A percentile compares a stretch with the other conserved stretches of the same genome.
These are phyloP conservation scores for Lentinula edodes DNA, from an alignment of 768 basidiomycete genomes.

Conservation along the genomic window DNA sequence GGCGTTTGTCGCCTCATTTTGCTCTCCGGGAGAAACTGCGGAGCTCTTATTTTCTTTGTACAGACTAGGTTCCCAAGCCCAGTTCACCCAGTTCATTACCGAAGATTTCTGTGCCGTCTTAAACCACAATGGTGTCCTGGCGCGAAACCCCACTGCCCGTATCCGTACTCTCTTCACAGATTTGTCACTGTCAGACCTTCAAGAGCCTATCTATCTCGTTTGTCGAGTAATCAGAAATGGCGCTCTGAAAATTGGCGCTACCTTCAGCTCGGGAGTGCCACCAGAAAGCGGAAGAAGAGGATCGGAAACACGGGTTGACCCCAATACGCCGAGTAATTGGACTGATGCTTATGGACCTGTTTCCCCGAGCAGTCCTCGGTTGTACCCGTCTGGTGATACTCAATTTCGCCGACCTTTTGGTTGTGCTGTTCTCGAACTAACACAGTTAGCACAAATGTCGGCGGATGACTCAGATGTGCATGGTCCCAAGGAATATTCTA, in stretches of 20 bases:
- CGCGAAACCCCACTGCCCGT: conserved; percentile 69
- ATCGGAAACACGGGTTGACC: conserved; percentile 36
- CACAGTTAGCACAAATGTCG: conserved; percentile 64
- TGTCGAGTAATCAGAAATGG: conserved; percentile 90
- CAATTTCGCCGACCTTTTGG: conserved; percentile 87
- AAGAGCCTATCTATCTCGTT: conserved; percentile 83
- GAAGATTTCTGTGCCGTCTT: conserved; percentile 90
- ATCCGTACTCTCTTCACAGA: conserved; percentile 89
- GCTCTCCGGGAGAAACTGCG: conserved; percentile 85
- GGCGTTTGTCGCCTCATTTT: conserved; percentile 88
- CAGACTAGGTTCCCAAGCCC: conserved; percentile 67
- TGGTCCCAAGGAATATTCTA: conserved; percentile 66
- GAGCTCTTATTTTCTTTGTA: conserved; percentile 94
- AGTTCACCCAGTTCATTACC: conserved; percentile 85
- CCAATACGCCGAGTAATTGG: conserved; percentile 27
- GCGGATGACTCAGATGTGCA: conserved; percentile 60
- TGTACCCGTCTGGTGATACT: neutral
- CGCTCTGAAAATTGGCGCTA: conserved; percentile 67
- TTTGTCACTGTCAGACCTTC: conserved; percentile 79
- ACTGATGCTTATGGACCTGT: conserved; percentile 15
- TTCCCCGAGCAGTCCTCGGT: conserved; percentile 7
- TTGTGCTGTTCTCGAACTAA: conserved; percentile 88
- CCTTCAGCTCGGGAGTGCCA: conserved; percentile 40
- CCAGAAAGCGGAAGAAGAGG: conserved; percentile 43
- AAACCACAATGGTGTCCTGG: conserved; percentile 85